Evolutionary conservation across 1,284 basidiomycete genomes (phyloP).

Genomic region (Pulchroboletus neoregius): DNA sequence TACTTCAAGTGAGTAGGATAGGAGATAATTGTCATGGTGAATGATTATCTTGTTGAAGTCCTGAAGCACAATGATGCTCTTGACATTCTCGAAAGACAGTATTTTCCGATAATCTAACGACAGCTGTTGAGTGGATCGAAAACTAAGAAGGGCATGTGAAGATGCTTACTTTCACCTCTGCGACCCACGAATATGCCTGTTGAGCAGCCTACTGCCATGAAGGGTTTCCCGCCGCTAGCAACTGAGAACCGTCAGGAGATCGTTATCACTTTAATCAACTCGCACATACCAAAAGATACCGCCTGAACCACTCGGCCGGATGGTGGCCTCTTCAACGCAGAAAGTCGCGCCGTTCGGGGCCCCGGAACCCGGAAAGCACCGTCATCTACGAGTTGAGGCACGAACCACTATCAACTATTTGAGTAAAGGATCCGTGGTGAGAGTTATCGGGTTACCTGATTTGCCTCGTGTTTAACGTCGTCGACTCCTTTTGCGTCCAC

Average conservation of each 20-base stretch:
- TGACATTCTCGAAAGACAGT: constrained; percentile 46
- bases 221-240: constrained; percentile 47
- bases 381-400: constrained; percentile 54
- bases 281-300: constrained; percentile 56
- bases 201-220: constrained; percentile 58
- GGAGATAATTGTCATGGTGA: constrained; percentile 52
- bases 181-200: constrained; percentile 63
- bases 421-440: constrained; percentile 1
- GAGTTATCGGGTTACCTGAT: constrained; percentile 47
- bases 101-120: constrained; percentile 53
- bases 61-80: constrained; percentile 53
- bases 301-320: constrained; percentile 58
- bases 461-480: constrained; percentile 59
- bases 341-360: constrained; percentile 29
- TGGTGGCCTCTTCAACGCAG: constrained; percentile 35
- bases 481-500: constrained; percentile 59
- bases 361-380: constrained; percentile 53
- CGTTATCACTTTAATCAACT: background rate
- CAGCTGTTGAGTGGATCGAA: constrained; percentile 2
- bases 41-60: constrained; percentile 65
- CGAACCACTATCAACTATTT: constrained; percentile 53
- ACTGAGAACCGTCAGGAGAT: constrained; percentile 10
- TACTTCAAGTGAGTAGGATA: constrained; percentile 67
- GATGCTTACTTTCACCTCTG: constrained; percentile 46
- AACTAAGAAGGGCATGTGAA: constrained; percentile 4